Evolutionary conservation across 2,329 filamentous ascomycete species (phyloP).

Genomic region (Bipolaris cookei): DNA sequence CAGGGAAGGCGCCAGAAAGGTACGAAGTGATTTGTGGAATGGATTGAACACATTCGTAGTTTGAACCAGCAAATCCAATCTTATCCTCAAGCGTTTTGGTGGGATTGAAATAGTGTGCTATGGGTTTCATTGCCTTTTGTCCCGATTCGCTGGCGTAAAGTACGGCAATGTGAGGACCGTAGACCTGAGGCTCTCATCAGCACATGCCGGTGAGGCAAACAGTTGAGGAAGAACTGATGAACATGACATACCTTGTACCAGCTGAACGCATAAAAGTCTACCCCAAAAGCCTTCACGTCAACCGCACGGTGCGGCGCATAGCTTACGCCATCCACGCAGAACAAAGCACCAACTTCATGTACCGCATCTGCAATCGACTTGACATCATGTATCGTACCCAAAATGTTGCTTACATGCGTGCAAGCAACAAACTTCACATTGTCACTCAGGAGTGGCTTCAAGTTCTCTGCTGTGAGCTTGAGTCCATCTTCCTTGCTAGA

Average conservation of each 20-base stretch:
- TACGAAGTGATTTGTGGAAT: slow-evolving; percentile 69
- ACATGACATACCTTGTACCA: slow-evolving; percentile 70
- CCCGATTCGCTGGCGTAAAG: slow-evolving; percentile 68
- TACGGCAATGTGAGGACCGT: slow-evolving; percentile 75
- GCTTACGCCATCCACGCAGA: slow-evolving; percentile 78
- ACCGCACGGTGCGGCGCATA: slow-evolving; percentile 75
- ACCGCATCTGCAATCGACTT: slow-evolving; percentile 62
- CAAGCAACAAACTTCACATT: slow-evolving; percentile 74
- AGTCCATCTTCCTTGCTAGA: slow-evolving; percentile 57
- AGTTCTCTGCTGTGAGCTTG: slow-evolving; percentile 62
- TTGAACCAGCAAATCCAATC: slow-evolving; percentile 70
- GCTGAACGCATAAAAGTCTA: slow-evolving; percentile 78
- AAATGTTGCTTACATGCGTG: slow-evolving; percentile 76
- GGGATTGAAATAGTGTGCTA: slow-evolving; percentile 73
- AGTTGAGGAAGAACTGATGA: neutral
- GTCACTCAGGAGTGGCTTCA: slow-evolving; percentile 64
- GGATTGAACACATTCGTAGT: slow-evolving; percentile 71
- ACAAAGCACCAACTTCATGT: slow-evolving; percentile 60
- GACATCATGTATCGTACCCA: slow-evolving; percentile 73
- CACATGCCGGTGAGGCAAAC: neutral
- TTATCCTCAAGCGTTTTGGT: slow-evolving; percentile 67
- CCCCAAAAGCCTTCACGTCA: slow-evolving; percentile 70
- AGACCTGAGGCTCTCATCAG: slow-evolving; percentile 57
- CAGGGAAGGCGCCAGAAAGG: slow-evolving; percentile 53
- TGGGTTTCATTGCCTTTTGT: slow-evolving; percentile 62